phyloP scores from a whole-genome alignment of 2,329 filamentous ascomycete species.

The Dothistroma septosporum region DNA sequence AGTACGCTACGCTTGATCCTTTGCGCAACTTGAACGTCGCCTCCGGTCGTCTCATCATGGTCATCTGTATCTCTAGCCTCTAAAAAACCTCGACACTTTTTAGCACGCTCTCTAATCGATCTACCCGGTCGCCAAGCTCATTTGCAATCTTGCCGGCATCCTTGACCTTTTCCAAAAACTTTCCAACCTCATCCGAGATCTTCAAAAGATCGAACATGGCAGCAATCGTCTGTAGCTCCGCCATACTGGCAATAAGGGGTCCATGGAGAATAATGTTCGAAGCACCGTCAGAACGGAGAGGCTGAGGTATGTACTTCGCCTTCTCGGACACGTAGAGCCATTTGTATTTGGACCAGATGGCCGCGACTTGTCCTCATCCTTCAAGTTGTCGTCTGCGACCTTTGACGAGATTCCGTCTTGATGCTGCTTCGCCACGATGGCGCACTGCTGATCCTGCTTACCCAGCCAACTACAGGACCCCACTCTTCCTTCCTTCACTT shows the following conservation, averaged over 20 bases:
- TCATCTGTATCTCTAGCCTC: constrained; percentile 10
- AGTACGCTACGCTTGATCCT: neutral
- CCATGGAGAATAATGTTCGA: neutral
- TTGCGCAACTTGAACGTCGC: constrained; percentile 7
- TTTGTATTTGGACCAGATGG: neutral
- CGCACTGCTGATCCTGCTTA: neutral
- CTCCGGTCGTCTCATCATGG: constrained; percentile 1
- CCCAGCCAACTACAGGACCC: neutral
- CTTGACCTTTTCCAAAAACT: constrained; percentile 22
- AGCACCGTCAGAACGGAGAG: constrained; percentile 2
- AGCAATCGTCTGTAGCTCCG: constrained; percentile 20
- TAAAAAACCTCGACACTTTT: constrained; percentile 15
- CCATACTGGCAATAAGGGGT: constrained; percentile 4
- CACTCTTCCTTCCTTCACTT: neutral
- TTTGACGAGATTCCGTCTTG: neutral
- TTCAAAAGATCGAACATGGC: constrained; percentile 20
- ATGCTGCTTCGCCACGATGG: constrained; percentile 2
- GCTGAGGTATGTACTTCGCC: neutral
- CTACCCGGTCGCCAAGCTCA: constrained; percentile 15
- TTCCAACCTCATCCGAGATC: constrained; percentile 13
- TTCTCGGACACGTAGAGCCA: neutral
- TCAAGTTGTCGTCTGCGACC: neutral
- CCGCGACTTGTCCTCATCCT: neutral
- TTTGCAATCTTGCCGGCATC: constrained; percentile 24
- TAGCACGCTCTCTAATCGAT: constrained; percentile 18